Conservation (phyloP, 2,329 filamentous ascomycete species). For the Trichoderma cornu-damae region DNA sequence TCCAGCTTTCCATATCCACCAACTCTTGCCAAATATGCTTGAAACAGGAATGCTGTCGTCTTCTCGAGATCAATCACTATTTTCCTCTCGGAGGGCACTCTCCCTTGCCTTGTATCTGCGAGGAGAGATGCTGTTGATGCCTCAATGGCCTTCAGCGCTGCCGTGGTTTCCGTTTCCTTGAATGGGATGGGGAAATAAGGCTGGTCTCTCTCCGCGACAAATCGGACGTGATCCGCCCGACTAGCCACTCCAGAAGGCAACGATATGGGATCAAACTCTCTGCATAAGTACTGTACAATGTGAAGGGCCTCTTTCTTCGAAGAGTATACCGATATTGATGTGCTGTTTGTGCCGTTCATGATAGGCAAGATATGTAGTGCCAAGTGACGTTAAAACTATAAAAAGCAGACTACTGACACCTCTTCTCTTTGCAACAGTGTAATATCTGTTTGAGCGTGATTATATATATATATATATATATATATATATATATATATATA, state of each 20-base stretch:
- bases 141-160: constrained; percentile 43
- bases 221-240: constrained; percentile 28
- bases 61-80: constrained; percentile 36
- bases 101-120: constrained; percentile 26
- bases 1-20: constrained; percentile 38
- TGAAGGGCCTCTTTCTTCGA: constrained; percentile 26
- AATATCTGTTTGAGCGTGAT: not conserved
- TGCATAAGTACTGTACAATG: constrained; percentile 25
- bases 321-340: not conserved
- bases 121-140: constrained; percentile 32
- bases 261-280: constrained; percentile 27
- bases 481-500: too few species aligned
- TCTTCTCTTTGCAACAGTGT: not conserved
- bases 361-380: not conserved
- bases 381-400: too few species aligned
- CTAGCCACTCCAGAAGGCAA: constrained; percentile 28
- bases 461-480: too few species aligned
- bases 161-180: constrained; percentile 42
- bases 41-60: constrained; percentile 40
- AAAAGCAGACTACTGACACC: too few species aligned
- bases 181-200: constrained; percentile 45
- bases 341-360: not conserved
- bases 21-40: constrained; percentile 35
- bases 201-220: constrained; percentile 33
- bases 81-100: constrained; percentile 3